These are phyloP conservation scores for Diospyros lotus DNA, from an alignment of 148 eudicot species.

Conservation along the genomic window DNA sequence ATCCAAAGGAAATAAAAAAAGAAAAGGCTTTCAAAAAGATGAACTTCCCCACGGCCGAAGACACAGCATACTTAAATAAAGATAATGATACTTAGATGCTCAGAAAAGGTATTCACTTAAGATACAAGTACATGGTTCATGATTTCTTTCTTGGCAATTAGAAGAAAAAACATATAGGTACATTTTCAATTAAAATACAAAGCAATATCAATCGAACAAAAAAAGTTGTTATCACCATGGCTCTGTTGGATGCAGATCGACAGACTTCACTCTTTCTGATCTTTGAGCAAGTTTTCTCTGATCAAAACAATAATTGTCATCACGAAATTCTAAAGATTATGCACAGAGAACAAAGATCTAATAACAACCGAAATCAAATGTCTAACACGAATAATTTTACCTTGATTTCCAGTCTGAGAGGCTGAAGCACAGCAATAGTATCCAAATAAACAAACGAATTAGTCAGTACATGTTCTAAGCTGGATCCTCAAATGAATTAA, in stretches of 20 bases:
- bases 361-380: not conserved
- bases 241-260: conserved; percentile 71
- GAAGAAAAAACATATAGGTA: no score
- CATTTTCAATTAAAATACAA: not conserved
- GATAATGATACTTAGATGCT: not conserved
- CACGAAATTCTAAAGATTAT: not conserved
- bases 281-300: conserved; percentile 67
- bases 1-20: not conserved
- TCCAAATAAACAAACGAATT: no score
- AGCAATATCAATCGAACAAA: not conserved
- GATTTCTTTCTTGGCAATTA: no score
- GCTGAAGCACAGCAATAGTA: conserved; percentile 19
- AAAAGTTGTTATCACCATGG: conserved; percentile 47
- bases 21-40: not conserved
- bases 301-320: conserved; percentile 3
- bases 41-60: no score
- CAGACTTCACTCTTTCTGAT: conserved; percentile 71
- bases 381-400: conserved; percentile 14
- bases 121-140: not conserved
- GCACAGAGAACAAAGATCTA: not conserved
- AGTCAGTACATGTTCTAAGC: no score
- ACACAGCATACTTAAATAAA: no score
- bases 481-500: no score
- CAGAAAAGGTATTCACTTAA: not conserved
- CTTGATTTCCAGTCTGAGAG: conserved; percentile 58